Evolutionary conservation across 1,284 basidiomycete genomes (phyloP), one percentile per base, ranked within the genome.

Genomic region (Coriolopsis trogii): DNA sequence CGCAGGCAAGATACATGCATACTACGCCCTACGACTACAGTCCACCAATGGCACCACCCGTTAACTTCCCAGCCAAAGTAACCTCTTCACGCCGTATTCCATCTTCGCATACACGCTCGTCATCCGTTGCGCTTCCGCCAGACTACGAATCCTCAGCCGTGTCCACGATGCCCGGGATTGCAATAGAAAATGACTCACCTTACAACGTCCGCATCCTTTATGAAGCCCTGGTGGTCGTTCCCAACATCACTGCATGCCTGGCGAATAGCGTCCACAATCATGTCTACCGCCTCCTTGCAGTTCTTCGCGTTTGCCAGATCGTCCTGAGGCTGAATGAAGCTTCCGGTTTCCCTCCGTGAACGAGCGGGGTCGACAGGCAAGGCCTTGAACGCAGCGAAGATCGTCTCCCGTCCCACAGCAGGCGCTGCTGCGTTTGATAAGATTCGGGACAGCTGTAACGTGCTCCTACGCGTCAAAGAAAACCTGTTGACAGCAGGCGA

Each of bases 21-120:
- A 47, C 33, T 52, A 38, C 41, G 46, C 45, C 28, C 28, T 24
- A 56, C 41, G 26, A 37, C 21, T 44, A 46, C 49, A 40, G 29
- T 16, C 42, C 24, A 21, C 30, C 43, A 30, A 29, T 24, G 6
- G 28, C 41, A 34, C 33, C 42, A 20, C 25, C 40, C 41, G 40
- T 67, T 65, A 87, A 59, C 85, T 80, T 44, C 89, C 89, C 42
- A 95, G 71, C 93, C 93, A 95, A 55, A 95, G 70, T 64, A 95
- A 74, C 58, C 92, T 77, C 77, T 95, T 95, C 54, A 95, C 77
- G 1, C 90, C 89, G 67, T 95, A 93, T 67, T 95, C 93, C 82
- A 95, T 89, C 73, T 93, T 91, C 8, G 91, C 84, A 66, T 91
- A 88, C 57, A 95, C 75, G 51, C 84, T 90, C 3, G 91, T 95